These are phyloP conservation scores for Simplicillium sp. DNA, from an alignment of 2,329 filamentous ascomycete genomes.

Conservation along the genomic window DNA sequence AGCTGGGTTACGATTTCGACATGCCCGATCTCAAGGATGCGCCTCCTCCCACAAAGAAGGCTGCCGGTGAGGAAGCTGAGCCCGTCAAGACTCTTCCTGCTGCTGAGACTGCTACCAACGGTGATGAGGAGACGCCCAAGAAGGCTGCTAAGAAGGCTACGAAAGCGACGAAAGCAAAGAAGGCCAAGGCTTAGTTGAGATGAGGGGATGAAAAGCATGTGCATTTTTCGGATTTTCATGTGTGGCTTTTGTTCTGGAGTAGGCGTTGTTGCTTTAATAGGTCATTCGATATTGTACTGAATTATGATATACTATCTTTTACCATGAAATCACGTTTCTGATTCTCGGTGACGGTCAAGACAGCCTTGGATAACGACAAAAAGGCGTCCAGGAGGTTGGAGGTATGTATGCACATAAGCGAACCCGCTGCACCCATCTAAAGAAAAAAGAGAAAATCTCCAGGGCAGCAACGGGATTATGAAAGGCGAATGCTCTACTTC, in stretches of 20 bases:
- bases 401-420: conserved; percentile 53
- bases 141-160: conserved; percentile 21
- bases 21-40: conserved; percentile 58
- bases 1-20: conserved; percentile 75
- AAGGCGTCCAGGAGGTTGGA: background rate
- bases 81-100: conserved; percentile 27
- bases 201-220: conserved; percentile 1
- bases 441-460: conserved; percentile 14
- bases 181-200: conserved; percentile 24
- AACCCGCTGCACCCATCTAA: conserved; percentile 43
- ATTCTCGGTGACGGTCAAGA: too few relatives aligned
- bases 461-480: conserved; percentile 49
- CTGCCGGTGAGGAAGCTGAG: conserved; percentile 20
- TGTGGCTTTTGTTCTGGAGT: background rate
- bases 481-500: conserved; percentile 51
- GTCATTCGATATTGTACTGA: too few relatives aligned
- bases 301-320: too few relatives aligned
- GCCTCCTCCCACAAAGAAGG: conserved; percentile 29
- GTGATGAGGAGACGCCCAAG: conserved; percentile 19
- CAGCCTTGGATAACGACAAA: background rate
- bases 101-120: conserved; percentile 15
- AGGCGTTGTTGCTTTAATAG: too few relatives aligned
- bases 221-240: conserved; percentile 4
- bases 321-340: too few relatives aligned
- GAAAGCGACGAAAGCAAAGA: conserved; percentile 26